These are phyloP conservation scores for Chernovozyma aurita DNA, from an alignment of 1,139 yeast genomes.

Conservation along the genomic window DNA sequence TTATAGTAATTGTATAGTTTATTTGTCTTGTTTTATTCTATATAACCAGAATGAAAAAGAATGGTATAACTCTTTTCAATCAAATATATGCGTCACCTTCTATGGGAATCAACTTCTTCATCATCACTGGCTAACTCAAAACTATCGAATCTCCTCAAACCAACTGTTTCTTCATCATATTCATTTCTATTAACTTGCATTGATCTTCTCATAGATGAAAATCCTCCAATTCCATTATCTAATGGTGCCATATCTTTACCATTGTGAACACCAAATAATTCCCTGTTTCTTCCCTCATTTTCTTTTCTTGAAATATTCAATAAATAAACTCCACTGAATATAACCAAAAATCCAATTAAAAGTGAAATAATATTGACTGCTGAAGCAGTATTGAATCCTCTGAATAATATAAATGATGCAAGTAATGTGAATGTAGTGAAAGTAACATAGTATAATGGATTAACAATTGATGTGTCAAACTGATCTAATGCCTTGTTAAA, in stretches of 20 bases:
- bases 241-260: constrained; percentile 60
- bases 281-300: constrained; percentile 49
- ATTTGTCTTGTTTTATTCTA: no score
- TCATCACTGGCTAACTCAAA: constrained; percentile 51
- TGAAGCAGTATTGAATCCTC: constrained; percentile 82
- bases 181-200: constrained; percentile 62
- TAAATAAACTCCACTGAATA: constrained; percentile 82
- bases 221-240: constrained; percentile 81
- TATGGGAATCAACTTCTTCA: constrained; percentile 15
- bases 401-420: constrained; percentile 82
- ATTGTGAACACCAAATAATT: constrained; percentile 60
- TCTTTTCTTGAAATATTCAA: constrained; percentile 75
- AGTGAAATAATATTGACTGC: constrained; percentile 81
- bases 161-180: constrained; percentile 50
- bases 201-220: constrained; percentile 53
- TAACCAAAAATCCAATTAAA: constrained; percentile 80
- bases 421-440: constrained; percentile 84
- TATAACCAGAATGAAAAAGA: no score
- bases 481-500: constrained; percentile 92
- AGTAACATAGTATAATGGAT: constrained; percentile 86
- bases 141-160: constrained; percentile 59
- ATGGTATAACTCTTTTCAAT: no score
- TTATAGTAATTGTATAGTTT: no score
- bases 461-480: constrained; percentile 88
- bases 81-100: constrained; percentile 6